phyloP scores from a whole-genome alignment of 495 filamentous ascomycete genomes.

The Podospora comata region DNA sequence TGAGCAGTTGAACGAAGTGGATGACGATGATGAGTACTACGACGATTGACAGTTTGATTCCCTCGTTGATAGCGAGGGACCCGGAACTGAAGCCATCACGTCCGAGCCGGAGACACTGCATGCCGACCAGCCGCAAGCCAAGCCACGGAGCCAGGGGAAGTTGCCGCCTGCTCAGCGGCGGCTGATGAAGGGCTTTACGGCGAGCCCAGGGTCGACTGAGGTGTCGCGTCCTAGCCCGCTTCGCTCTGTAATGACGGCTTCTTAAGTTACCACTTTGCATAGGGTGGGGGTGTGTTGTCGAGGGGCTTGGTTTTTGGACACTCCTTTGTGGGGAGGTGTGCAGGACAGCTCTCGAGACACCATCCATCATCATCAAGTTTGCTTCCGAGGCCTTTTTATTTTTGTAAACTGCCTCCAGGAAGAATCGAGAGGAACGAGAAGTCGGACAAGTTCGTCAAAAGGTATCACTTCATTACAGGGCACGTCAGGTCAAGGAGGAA shows the following conservation, averaged over 20 bases:
- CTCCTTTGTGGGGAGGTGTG: constrained; percentile 1
- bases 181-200: constrained; percentile 40
- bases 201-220: constrained; percentile 38
- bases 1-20: constrained; percentile 91
- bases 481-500: constrained; percentile 22
- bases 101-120: constrained; percentile 47
- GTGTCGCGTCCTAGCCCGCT: constrained; percentile 56
- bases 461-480: constrained; percentile 28
- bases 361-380: not conserved
- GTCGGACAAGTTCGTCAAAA: constrained; percentile 21
- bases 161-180: constrained; percentile 38
- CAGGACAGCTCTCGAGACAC: constrained; percentile 20
- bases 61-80: constrained; percentile 89
- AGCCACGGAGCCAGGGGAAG: constrained; percentile 39
- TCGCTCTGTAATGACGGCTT: constrained; percentile 56
- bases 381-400: constrained; percentile 1
- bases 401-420: constrained; percentile 17
- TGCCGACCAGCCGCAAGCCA: constrained; percentile 33
- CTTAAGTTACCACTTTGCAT: constrained; percentile 43
- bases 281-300: constrained; percentile 16
- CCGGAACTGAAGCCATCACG: constrained; percentile 63
- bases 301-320: not conserved
- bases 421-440: constrained; percentile 24
- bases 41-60: constrained; percentile 94
- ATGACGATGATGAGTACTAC: constrained; percentile 98